Percentiles rank a stretch among this genome's conserved stretches.
phyloP scores from a whole-genome alignment of 2,329 filamentous ascomycete genomes.

The Paramyrothecium roridum region DNA sequence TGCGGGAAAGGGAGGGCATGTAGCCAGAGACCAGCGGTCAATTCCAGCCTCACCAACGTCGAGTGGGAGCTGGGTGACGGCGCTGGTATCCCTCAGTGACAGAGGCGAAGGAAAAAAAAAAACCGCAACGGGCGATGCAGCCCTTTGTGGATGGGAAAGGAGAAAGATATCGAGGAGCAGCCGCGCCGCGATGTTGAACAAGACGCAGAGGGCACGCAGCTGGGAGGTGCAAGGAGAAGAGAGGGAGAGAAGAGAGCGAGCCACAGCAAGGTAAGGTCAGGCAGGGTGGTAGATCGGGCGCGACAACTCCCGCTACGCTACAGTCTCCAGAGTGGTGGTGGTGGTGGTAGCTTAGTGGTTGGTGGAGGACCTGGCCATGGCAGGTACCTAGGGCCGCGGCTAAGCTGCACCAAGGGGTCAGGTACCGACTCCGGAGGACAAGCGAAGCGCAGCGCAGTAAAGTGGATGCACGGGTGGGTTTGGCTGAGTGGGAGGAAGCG shows the following conservation, averaged over 20 bases:
- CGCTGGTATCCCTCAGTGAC: conserved; percentile 11
- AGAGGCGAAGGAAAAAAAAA: not conserved
- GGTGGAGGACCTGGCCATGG: not conserved
- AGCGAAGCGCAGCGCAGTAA: too few species aligned
- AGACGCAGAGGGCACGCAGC: not conserved
- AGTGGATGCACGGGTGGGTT: not conserved
- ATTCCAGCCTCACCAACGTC: conserved; percentile 8
- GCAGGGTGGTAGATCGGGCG: not conserved
- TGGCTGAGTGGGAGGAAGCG: not conserved
- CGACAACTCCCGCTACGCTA: too few species aligned
- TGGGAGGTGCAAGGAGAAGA: not conserved
- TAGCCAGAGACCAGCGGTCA: conserved; percentile 18
- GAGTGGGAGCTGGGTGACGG: conserved; percentile 13
- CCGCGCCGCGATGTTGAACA: not conserved
- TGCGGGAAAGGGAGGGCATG: conserved; percentile 14
- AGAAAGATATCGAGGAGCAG: not conserved
- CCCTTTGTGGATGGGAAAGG: not conserved
- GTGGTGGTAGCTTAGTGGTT: not conserved
- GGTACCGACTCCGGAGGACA: too few species aligned
- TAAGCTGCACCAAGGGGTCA: too few species aligned
- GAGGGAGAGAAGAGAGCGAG: not conserved
- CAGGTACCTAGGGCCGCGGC: not conserved
- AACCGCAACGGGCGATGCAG: not conserved
- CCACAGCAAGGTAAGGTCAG: not conserved
- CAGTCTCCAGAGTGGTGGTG: not conserved